Evolutionary conservation across 805 yeast species (phyloP), one percentile per base, ranked within the genome.

Genomic region (Candida khao-thaluensis): DNA sequence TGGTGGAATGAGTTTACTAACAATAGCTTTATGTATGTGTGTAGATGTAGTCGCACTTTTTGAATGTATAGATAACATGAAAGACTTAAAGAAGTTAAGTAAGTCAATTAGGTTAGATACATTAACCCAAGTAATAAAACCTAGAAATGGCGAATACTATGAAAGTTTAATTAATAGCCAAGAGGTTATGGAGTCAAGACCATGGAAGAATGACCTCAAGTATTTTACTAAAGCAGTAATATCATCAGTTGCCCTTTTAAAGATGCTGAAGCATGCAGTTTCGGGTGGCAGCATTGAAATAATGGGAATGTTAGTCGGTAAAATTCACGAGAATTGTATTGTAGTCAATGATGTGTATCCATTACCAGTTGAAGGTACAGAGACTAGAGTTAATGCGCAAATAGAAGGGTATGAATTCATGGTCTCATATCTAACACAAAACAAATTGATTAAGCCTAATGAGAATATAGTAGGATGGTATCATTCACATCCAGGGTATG

Each of bases 401-500:
- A 80, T 81, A 12, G 98, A 91, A 54, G 95, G 95, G 0, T 90
- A 90, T 59, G 98, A 91, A 58, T 93, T 83, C 57, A 90, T 93
- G 96, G 93, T 90, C 1, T 82, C 79, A 43, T 89, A 85, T 59
- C 65, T 85, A 37, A 81, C 81, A 39, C 66, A 72, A 29, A 42
- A 45, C 27, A 36, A 40, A 10, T 29, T 40, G 24, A 58, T 77
- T 45, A 76, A 76, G 53, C 60, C 65, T 17, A 47, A 55, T n/a
- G 74, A 85, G 45, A 76, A 85, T 49, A 84, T 91, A 16, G 86
- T 93, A 11, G 99, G 99, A 7, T 91, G 99, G 99, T 91, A 93
- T 62, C 98, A 72, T 60, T 88, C 91, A 4, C 99, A 91, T 60
- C 99, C 99, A 0, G 96, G 96, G 0, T 91, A 89, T 59, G 97